Base-by-base conservation (phyloP, 441 rosid species). In the Erysimum pusillum region DNA sequence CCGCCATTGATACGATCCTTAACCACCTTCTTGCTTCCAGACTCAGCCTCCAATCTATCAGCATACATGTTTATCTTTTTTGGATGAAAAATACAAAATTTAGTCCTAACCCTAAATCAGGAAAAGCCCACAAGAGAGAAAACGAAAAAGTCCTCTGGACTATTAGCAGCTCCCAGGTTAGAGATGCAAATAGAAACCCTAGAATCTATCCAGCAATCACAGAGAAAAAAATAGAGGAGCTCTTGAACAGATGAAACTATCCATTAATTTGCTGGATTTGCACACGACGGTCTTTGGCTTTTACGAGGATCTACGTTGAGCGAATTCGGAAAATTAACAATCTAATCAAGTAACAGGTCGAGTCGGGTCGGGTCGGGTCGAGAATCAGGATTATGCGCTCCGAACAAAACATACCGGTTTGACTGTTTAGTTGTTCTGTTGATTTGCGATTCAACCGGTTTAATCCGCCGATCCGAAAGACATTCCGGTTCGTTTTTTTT, bases 1-100 rank as follows among this genome's bases (percentile, higher is more conserved):
- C 77, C 85, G 65, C 90, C 94, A 44, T 90, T 89, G 84, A 95
- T 90, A 38, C 98, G 94, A 63, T 92, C 96, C 85, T 81, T 89
- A 9, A 88, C 82, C 13, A 89, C 75, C 80, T 87, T 81, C 76
- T 77, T 84, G 52, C 70, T 83, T 71, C 80, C 83, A 42, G 83
- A 81, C 28, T 77, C 85, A 56, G 88, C 89, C 79, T 94, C 97
- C 73, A 89, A 88, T 74, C 80, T 88, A 90, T 94, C 98, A 80
- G 97, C 98, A 78, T 94, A 94, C 99, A 94, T 94, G 69, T 75
- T 71, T 62, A 25, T 62, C 53, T 41, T 34, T 32, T 36, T 67
- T 22, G 20, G 71, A 45, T 7, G 59, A 20, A 34, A 10, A 31
- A 8, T 11, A 71, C 15, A 57, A 51, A 62, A 44, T 63, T 62